Percentiles rank a stretch among this genome's conserved stretches.
phyloP scores from a whole-genome alignment of 2,329 filamentous ascomycete species.

The Fusarium oligoseptatum region DNA sequence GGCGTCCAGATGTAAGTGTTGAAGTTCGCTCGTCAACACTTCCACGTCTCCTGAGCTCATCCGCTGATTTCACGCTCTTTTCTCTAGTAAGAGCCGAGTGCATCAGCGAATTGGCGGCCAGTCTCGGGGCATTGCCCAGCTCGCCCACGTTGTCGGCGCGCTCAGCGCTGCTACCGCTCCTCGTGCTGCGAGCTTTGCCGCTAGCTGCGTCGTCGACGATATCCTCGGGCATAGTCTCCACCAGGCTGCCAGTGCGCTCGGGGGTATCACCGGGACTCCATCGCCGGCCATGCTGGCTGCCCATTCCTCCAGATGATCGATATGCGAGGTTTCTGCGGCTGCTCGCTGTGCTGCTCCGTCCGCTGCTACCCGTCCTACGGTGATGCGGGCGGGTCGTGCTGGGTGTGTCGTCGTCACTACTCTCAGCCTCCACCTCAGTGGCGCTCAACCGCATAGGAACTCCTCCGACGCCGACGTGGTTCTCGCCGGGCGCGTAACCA shows the following conservation, averaged over 20 bases:
- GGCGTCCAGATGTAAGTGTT: constrained; percentile 78
- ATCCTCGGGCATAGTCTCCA: constrained; percentile 56
- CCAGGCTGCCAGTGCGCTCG: constrained; percentile 66
- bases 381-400: constrained; percentile 68
- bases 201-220: constrained; percentile 59
- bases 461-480: constrained; percentile 80
- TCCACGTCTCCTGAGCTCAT: constrained; percentile 80
- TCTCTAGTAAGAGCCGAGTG: constrained; percentile 71
- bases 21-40: constrained; percentile 87
- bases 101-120: constrained; percentile 71
- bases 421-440: constrained; percentile 93
- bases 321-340: constrained; percentile 64
- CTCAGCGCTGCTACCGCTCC: constrained; percentile 70
- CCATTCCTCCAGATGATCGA: constrained; percentile 63
- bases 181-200: constrained; percentile 63
- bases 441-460: constrained; percentile 93
- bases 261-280: constrained; percentile 70
- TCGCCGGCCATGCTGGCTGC: constrained; percentile 56
- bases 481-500: constrained; percentile 82
- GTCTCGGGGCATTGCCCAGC: constrained; percentile 61
- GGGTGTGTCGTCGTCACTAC: constrained; percentile 77
- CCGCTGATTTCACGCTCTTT: constrained; percentile 75
- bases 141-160: constrained; percentile 72
- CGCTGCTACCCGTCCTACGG: constrained; percentile 80
- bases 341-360: constrained; percentile 75